phyloP scores from a whole-genome alignment of 371 early-diverging fungal genomes.

The Mucor irregularis region DNA sequence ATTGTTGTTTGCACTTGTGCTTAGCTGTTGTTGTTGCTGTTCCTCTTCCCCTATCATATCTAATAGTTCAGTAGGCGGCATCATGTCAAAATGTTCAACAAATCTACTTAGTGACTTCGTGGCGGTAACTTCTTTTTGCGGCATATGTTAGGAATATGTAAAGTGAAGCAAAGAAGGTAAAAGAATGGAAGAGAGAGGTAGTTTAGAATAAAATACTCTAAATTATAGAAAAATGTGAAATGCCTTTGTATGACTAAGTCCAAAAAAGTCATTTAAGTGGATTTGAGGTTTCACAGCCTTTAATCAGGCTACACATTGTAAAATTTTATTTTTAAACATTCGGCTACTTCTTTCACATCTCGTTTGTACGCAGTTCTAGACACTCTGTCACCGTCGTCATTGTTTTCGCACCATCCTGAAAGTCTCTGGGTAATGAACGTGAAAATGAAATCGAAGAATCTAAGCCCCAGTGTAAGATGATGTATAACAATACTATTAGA shows the following conservation, averaged over 20 bases:
- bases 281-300: too few relatives aligned
- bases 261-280: too few relatives aligned
- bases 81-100: slow-evolving; percentile 10
- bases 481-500: too few relatives aligned
- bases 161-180: neutral
- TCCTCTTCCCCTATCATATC: neutral
- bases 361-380: slow-evolving; percentile 2
- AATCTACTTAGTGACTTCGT: slow-evolving; percentile 9
- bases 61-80: slow-evolving; percentile 7
- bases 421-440: slow-evolving; percentile 12
- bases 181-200: neutral
- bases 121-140: neutral
- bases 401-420: slow-evolving; percentile 1
- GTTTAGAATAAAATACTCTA: neutral
- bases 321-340: slow-evolving; percentile 9
- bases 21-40: neutral
- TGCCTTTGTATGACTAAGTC: too few relatives aligned
- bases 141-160: neutral
- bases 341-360: slow-evolving; percentile 15
- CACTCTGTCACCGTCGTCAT: neutral
- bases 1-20: neutral
- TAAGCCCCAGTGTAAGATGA: too few relatives aligned
- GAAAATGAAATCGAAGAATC: too few relatives aligned
- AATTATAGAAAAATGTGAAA: too few relatives aligned
- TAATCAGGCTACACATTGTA: neutral